phyloP scores from a whole-genome alignment of 78 protist species.

The Dictyostelium firmibasis region DNA sequence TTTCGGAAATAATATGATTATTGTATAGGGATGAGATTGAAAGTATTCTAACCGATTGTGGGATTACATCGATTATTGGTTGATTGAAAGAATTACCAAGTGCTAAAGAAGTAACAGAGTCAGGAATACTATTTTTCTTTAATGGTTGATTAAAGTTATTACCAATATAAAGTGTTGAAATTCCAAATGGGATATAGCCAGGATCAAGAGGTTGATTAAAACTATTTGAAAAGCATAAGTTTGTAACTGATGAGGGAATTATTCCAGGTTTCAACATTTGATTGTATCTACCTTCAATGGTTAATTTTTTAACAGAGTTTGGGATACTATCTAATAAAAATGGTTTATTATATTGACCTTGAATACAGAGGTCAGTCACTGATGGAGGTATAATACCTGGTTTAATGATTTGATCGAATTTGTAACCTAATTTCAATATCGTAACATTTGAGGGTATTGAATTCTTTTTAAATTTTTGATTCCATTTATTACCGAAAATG shows the following conservation, averaged over 20 bases:
- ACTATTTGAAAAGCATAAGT: background rate
- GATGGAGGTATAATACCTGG: conserved; percentile 1
- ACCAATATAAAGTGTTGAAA: background rate
- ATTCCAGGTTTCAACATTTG: background rate
- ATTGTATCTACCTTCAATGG: background rate
- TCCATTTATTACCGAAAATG: background rate
- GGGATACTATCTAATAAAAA: background rate
- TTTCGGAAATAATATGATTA: background rate
- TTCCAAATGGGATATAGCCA: background rate
- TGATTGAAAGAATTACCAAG: background rate
- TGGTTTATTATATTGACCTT: background rate
- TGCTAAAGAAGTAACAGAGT: background rate
- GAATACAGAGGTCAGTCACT: background rate
- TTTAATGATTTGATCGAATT: background rate
- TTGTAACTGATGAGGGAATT: background rate
- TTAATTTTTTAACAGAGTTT: background rate
- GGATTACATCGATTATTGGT: background rate
- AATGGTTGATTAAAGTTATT: background rate
- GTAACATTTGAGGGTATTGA: background rate
- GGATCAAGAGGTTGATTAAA: background rate
- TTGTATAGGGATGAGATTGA: background rate
- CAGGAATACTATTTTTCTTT: background rate
- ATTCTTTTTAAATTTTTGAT: background rate
- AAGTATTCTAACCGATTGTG: background rate
- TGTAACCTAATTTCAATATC: background rate